Conservation (phyloP, 2,329 filamentous ascomycete species). For the Trichophyton rubrum region DNA sequence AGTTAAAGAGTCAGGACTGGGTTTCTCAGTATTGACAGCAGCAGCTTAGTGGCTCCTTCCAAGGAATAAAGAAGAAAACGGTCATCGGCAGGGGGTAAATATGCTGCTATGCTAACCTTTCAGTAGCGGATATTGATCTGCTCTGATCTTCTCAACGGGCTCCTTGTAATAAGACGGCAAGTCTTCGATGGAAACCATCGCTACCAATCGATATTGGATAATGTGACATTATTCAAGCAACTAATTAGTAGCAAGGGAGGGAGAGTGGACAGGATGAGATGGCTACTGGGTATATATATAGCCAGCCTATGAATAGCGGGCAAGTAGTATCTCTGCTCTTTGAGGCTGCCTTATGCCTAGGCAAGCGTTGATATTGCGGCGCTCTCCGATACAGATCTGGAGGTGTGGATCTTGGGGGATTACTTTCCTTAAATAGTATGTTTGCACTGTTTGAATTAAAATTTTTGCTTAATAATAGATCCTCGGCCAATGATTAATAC, state of each 20-base stretch:
- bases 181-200: background rate
- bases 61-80: background rate
- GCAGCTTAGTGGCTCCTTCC: background rate
- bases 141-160: constrained; percentile 37
- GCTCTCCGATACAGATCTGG: background rate
- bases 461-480: background rate
- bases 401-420: background rate
- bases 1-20: background rate
- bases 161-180: constrained; percentile 9
- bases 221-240: background rate
- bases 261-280: background rate
- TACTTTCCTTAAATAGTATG: background rate
- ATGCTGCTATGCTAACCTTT: constrained; percentile 19
- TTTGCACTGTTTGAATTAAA: background rate
- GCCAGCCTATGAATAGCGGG: background rate
- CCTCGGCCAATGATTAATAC: background rate
- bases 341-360: background rate
- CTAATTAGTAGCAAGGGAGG: background rate
- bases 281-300: background rate
- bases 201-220: background rate
- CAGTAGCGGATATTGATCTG: constrained; percentile 36
- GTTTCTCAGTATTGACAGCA: background rate
- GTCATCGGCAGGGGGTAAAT: background rate
- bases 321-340: background rate
- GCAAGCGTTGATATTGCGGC: background rate